These are phyloP conservation scores for Candida hungchunana DNA, from an alignment of 805 yeast genomes.

Conservation along the genomic window DNA sequence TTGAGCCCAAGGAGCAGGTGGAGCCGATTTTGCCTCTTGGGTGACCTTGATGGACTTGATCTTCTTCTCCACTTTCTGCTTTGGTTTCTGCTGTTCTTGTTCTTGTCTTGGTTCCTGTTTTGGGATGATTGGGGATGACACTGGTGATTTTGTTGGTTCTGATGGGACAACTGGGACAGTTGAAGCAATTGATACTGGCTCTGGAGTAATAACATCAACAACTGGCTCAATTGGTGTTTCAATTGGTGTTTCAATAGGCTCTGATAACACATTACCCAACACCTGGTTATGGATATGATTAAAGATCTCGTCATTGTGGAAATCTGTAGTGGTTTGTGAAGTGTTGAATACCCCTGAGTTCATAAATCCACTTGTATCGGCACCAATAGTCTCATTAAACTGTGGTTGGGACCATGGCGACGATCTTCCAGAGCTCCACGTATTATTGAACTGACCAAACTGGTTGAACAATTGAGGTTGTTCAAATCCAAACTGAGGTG, in stretches of 20 bases:
- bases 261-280: slow-evolving; percentile 36
- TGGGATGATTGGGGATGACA: background rate
- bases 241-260: no score
- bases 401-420: no score
- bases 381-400: slow-evolving; percentile 1
- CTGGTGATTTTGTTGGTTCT: no score
- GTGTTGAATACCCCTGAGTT: slow-evolving; percentile 6
- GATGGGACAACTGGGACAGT: slow-evolving; percentile 2
- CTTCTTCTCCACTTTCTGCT: slow-evolving; percentile 9
- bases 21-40: slow-evolving; percentile 11
- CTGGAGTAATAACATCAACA: background rate
- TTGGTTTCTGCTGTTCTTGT: slow-evolving; percentile 2
- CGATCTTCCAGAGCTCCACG: no score
- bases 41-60: slow-evolving; percentile 9
- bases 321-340: background rate
- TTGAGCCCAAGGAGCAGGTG: slow-evolving; percentile 55
- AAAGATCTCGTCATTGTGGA: slow-evolving; percentile 29
- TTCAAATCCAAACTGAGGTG: no score
- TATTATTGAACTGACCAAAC: no score
- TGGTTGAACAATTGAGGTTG: no score
- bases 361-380: slow-evolving; percentile 5
- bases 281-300: slow-evolving; percentile 37
- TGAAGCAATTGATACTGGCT: slow-evolving; percentile 1
- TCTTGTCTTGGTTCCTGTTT: slow-evolving; percentile 1
- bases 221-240: slow-evolving; percentile 1